phyloP scores from a whole-genome alignment of 1,284 basidiomycete genomes.

The Sanghuangporus sanghuang region DNA sequence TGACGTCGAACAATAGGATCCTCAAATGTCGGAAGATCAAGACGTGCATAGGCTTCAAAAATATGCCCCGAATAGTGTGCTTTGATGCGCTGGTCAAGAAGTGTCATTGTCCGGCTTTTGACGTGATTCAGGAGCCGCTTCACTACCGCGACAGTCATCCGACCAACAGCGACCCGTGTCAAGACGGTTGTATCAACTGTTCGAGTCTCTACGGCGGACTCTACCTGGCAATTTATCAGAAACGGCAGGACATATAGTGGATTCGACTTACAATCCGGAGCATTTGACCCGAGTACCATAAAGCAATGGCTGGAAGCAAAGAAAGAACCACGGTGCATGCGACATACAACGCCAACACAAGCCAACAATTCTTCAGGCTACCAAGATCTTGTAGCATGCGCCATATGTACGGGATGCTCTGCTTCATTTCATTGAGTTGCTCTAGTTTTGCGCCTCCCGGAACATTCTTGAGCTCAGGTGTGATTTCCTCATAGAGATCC shows the following conservation, averaged over 20 bases:
- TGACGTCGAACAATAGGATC: constrained; percentile 62
- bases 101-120: constrained; percentile 35
- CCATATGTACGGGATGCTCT: constrained; percentile 56
- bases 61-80: constrained; percentile 59
- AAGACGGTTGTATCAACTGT: constrained; percentile 55
- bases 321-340: constrained; percentile 40
- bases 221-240: constrained; percentile 39
- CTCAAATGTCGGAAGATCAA: constrained; percentile 71
- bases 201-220: constrained; percentile 61
- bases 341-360: constrained; percentile 44
- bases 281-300: constrained; percentile 71
- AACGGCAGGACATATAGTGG: background rate
- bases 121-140: constrained; percentile 39
- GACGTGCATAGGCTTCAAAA: constrained; percentile 58
- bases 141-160: constrained; percentile 45
- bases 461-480: constrained; percentile 33
- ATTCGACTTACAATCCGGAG: constrained; percentile 50
- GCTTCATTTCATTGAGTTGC: constrained; percentile 41
- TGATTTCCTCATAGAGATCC: constrained; percentile 65
- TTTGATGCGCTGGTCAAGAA: constrained; percentile 55
- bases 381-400: constrained; percentile 62
- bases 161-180: constrained; percentile 48
- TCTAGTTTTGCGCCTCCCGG: constrained; percentile 42
- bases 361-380: constrained; percentile 45
- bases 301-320: constrained; percentile 55